Percentiles rank a stretch among this genome's conserved stretches.
Evolutionary conservation across 2,329 filamentous ascomycete genomes (phyloP).

Genomic region (Neurospora sp.): DNA sequence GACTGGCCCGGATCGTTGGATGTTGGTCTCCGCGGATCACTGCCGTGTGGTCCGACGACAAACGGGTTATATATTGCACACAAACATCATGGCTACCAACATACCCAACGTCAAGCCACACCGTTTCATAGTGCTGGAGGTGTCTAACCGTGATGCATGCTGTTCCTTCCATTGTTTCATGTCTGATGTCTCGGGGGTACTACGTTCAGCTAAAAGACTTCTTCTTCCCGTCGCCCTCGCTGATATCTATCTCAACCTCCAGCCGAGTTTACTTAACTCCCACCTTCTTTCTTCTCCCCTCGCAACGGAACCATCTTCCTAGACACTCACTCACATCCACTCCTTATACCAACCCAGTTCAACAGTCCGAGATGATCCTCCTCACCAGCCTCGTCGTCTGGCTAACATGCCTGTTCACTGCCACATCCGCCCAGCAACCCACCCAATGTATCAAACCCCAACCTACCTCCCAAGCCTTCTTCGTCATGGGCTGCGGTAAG

Average conservation of each 20-base stretch:
- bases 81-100: background rate
- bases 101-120: background rate
- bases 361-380: background rate
- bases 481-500: constrained; percentile 10
- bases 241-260: background rate
- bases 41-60: background rate
- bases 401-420: background rate
- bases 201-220: background rate
- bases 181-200: background rate
- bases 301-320: background rate
- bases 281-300: background rate
- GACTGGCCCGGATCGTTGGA: background rate
- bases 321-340: background rate
- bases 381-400: background rate
- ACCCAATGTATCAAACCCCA: background rate
- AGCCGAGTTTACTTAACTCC: background rate
- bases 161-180: background rate
- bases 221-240: no score
- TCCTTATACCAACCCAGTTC: background rate
- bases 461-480: constrained; percentile 2
- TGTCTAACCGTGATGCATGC: background rate
- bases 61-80: background rate
- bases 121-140: background rate
- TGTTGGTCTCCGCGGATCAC: background rate
- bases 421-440: background rate